These are phyloP conservation scores for Priceomyces melissophilus DNA, from an alignment of 805 yeast genomes.

Conservation along the genomic window DNA sequence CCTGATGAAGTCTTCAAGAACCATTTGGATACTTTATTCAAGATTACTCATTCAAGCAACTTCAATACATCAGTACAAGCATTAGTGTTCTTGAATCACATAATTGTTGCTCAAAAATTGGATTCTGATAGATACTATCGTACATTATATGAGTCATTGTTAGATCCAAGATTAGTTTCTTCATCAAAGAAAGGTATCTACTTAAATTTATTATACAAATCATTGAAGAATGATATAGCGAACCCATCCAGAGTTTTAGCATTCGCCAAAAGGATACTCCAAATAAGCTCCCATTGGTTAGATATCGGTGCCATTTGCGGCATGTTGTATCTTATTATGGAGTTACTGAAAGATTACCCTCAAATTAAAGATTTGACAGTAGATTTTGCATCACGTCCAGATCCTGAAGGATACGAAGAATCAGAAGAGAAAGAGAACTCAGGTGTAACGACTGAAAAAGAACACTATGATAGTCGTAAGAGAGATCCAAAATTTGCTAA, in stretches of 20 bases:
- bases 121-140: slow-evolving; percentile 71
- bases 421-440: slow-evolving; percentile 21
- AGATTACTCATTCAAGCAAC: slow-evolving; percentile 89
- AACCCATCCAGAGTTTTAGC: slow-evolving; percentile 70
- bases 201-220: slow-evolving; percentile 78
- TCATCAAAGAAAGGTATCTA: slow-evolving; percentile 93
- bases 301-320: slow-evolving; percentile 88
- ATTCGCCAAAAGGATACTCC: slow-evolving; percentile 85
- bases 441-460: slow-evolving; percentile 15
- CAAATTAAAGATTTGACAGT: slow-evolving; percentile 62
- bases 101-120: slow-evolving; percentile 57
- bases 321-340: slow-evolving; percentile 68
- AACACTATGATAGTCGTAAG: slow-evolving; percentile 72
- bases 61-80: slow-evolving; percentile 95
- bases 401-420: slow-evolving; percentile 36
- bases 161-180: slow-evolving; percentile 77
- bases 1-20: slow-evolving; percentile 65
- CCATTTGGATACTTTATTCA: slow-evolving; percentile 81
- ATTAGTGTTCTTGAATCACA: slow-evolving; percentile 77
- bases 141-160: slow-evolving; percentile 83
- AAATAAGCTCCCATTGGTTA: slow-evolving; percentile 80
- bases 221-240: slow-evolving; percentile 64
- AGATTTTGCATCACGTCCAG: slow-evolving; percentile 46
- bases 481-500: slow-evolving; percentile 93
- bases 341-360: slow-evolving; percentile 63